Percentiles rank a stretch among this genome's conserved stretches.
Conservation (phyloP, 208 protist species). For the Wallacemonas sp. region DNA sequence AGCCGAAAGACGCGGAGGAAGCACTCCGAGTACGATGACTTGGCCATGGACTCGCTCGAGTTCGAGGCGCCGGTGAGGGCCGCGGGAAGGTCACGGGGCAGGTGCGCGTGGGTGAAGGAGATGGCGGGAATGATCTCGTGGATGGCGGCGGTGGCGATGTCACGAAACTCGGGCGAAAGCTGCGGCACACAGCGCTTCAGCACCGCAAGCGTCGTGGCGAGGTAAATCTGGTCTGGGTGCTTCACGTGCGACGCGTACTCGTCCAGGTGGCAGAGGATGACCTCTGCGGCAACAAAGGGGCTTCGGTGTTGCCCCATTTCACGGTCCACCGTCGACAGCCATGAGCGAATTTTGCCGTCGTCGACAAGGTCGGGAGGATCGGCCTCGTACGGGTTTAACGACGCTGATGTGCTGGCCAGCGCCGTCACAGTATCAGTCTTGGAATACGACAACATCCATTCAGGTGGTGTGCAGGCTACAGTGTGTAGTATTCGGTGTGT, state of each 20-base stretch:
- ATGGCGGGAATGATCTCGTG: constrained; percentile 77
- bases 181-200: constrained; percentile 61
- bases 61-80: not conserved
- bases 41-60: not conserved
- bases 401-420: constrained; percentile 40
- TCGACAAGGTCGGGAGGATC: constrained; percentile 44
- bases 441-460: constrained; percentile 7
- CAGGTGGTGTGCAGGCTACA: no score
- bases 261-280: constrained; percentile 65
- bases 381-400: constrained; percentile 76
- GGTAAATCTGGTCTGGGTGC: constrained; percentile 58
- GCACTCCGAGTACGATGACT: constrained; percentile 60
- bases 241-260: constrained; percentile 35
- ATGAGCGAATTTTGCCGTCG: constrained; percentile 47
- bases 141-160: constrained; percentile 58
- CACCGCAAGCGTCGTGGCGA: constrained; percentile 71
- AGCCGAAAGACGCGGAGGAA: constrained; percentile 60
- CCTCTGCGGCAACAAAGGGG: constrained; percentile 84
- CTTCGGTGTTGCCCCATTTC: constrained; percentile 69
- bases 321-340: constrained; percentile 60
- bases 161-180: constrained; percentile 45
- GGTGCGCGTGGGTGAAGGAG: constrained; percentile 60
- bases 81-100: not conserved
- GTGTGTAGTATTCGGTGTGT: no score
- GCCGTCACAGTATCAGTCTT: not conserved